phyloP scores from a whole-genome alignment of 1,284 basidiomycete genomes.

The Cutaneotrichosporon spelunceum region DNA sequence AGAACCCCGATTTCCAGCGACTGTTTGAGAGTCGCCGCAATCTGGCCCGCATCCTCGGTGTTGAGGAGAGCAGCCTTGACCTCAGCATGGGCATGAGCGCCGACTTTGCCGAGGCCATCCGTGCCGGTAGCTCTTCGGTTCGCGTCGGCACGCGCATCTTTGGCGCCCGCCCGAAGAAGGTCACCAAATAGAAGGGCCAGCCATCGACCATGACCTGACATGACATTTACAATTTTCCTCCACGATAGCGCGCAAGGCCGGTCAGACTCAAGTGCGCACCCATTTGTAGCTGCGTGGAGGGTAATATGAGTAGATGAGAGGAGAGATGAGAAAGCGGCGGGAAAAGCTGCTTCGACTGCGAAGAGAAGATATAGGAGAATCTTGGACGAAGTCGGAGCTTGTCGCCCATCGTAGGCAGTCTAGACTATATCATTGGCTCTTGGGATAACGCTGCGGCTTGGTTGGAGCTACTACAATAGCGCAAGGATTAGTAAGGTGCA shows the following conservation, averaged over 20 bases:
- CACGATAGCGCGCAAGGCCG: background rate
- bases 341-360: background rate
- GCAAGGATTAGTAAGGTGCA: no score
- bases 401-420: background rate
- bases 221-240: no score
- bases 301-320: background rate
- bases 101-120: conserved; percentile 84
- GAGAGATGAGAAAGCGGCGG: background rate
- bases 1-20: conserved; percentile 78
- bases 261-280: background rate
- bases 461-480: background rate
- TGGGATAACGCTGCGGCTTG: background rate
- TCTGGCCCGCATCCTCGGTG: conserved; percentile 56
- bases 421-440: background rate
- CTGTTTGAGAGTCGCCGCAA: conserved; percentile 64
- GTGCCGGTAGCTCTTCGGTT: conserved; percentile 80
- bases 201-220: no score
- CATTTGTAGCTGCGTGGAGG: background rate
- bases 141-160: conserved; percentile 91
- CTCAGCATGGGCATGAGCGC: conserved; percentile 98
- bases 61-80: conserved; percentile 57
- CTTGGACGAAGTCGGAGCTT: background rate
- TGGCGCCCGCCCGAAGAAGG: conserved; percentile 64
- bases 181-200: background rate
- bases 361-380: background rate